A percentile compares a stretch with the other conserved stretches of the same genome.
These are phyloP conservation scores for Trichosanthes cucumerina DNA, from an alignment of 306 rosid genomes.

Conservation along the genomic window DNA sequence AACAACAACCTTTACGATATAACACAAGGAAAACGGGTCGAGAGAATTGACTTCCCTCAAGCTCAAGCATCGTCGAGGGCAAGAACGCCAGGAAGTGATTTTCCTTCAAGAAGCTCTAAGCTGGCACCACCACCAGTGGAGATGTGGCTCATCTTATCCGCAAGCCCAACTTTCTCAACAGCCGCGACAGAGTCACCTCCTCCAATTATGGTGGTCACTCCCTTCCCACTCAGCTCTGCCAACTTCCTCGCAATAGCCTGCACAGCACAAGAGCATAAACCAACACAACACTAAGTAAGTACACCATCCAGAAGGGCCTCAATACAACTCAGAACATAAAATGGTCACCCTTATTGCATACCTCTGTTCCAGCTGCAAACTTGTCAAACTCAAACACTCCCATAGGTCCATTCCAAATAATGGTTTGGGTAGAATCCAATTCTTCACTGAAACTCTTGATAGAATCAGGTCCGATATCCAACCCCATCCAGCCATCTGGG, in stretches of 20 bases:
- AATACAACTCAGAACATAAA: background rate
- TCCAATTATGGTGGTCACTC: constrained; percentile 88
- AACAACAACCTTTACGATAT: background rate
- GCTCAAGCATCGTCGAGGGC: constrained; percentile 76
- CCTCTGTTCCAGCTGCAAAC: constrained; percentile 89
- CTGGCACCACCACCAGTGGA: constrained; percentile 99
- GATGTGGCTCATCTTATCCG: constrained; percentile 95
- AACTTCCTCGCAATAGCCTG: constrained; percentile 83
- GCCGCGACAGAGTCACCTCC: constrained; percentile 99
- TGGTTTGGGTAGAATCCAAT: constrained; percentile 62
- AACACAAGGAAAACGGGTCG: background rate
- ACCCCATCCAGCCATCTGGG: constrained; percentile 97
- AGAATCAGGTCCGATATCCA: constrained; percentile 92
- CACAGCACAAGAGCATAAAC: constrained; percentile 5
- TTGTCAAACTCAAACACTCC: constrained; percentile 91
- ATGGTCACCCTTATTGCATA: constrained; percentile 12
- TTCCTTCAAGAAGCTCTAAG: constrained; percentile 98
- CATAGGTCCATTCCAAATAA: constrained; percentile 98
- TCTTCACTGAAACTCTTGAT: constrained; percentile 59
- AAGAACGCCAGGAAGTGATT: constrained; percentile 85
- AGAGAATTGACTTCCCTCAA: background rate
- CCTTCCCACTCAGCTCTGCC: constrained; percentile 82
- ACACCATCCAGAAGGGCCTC: background rate
- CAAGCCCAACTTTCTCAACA: constrained; percentile 87
- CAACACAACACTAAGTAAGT: background rate